Evolutionary conservation across 495 filamentous ascomycete genomes (phyloP), one percentile per base, ranked within the genome.

Genomic region (Annulohypoxylon bovei): DNA sequence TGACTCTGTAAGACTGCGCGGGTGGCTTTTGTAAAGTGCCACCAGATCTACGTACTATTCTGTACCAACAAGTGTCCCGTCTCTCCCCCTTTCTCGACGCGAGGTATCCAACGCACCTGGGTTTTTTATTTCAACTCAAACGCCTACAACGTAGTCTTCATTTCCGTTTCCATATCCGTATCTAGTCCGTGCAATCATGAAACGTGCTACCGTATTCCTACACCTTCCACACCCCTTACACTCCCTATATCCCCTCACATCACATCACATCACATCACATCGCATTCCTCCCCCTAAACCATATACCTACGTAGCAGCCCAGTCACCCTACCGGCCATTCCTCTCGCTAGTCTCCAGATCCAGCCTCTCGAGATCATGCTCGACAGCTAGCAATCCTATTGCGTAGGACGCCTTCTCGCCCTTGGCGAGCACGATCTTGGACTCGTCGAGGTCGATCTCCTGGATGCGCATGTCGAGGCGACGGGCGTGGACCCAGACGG

Each of bases 371-470:
- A 88, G 74, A 65, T 88, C 85, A 42, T 81, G 75, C 70, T 87
- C 83, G 33, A 87, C 78, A 20, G 81, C 81, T 14, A 88, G 67
- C 69, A 88, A 33, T 2, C 85, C 85, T 49, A 88, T 75, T 22
- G 85, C 85, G 72, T 84, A 88, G 62, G 85, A 83, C 6, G 84
- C 77, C 64, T 81, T 78, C 64, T 86, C 85, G 61, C 80, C 76
- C 75, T 79, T 78, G 6, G 79, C 78, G n/a, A 87, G 74, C 42
- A 83, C 80, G 27, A 84, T 53, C 60, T 79, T 62, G 37, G 68
- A 56, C n/a, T 74, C 73, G 18, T 76, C 74, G 3, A 61, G 67
- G 1, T 75, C 73, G 39, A 80, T 57, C 67, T 84, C 81, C 57
- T 74, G 70, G 47, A 84, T 83, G 16, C 77, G 73, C 46, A 74